Percentiles rank a stretch among this genome's conserved stretches.
Conservation (phyloP, 2,329 filamentous ascomycete species). For the Phaeosphaeria sp. region DNA sequence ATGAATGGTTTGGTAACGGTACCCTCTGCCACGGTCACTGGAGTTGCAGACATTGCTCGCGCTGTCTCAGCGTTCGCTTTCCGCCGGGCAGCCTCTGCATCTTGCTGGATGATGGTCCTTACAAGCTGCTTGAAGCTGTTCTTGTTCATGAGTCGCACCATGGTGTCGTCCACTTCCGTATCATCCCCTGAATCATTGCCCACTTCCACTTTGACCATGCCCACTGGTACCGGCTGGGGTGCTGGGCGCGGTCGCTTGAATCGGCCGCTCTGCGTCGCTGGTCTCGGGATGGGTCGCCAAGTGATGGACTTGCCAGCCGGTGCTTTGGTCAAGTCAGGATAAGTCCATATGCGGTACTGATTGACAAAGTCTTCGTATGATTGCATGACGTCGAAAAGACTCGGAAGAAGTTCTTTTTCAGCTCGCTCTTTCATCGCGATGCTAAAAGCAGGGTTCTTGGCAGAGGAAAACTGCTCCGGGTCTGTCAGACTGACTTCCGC, state of each 20-base stretch:
- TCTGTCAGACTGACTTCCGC: constrained; percentile 28
- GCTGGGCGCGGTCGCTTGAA: constrained; percentile 19
- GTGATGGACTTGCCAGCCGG: constrained; percentile 26
- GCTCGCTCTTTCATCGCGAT: constrained; percentile 36
- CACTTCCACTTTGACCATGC: constrained; percentile 5
- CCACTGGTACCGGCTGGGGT: not conserved
- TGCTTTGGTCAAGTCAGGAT: constrained; percentile 18
- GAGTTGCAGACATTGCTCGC: not conserved
- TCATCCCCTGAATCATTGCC: constrained; percentile 24
- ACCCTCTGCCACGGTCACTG: not conserved
- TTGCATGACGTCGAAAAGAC: constrained; percentile 37
- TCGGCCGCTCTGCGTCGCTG: constrained; percentile 14
- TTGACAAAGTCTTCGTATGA: constrained; percentile 38
- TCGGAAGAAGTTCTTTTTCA: constrained; percentile 31
- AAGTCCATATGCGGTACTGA: constrained; percentile 27
- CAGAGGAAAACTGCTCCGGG: constrained; percentile 35
- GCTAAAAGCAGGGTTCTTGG: constrained; percentile 29
- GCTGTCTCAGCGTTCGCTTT: not conserved
- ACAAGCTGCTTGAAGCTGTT: not conserved
- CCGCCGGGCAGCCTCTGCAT: not conserved
- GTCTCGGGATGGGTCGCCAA: constrained; percentile 31
- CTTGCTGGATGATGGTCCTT: not conserved
- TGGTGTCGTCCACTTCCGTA: constrained; percentile 30
- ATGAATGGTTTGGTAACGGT: not conserved
- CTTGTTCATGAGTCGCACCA: not conserved